phyloP scores from a whole-genome alignment of 106 monocot genomes.

The Dendrobium nobile region DNA sequence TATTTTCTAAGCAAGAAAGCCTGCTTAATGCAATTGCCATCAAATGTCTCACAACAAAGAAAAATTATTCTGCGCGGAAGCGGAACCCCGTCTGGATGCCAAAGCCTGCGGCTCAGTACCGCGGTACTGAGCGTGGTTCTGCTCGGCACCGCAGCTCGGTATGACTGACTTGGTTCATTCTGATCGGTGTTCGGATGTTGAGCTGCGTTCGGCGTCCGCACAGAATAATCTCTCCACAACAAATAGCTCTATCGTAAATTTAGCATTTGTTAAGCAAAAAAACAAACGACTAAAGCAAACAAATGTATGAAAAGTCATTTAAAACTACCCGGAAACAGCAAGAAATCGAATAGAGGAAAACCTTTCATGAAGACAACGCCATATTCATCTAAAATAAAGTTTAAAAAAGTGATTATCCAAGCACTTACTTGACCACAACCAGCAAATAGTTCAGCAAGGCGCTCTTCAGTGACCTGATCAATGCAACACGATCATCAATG shows the following conservation, averaged over 20 bases:
- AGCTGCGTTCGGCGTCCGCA: too few species aligned
- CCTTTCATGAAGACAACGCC: background rate
- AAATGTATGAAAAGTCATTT: background rate
- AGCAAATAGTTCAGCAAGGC: slow-evolving; percentile 72
- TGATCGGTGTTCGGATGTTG: too few species aligned
- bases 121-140: too few species aligned
- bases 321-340: background rate
- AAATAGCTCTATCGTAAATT: background rate
- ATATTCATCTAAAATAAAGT: background rate
- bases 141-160: too few species aligned
- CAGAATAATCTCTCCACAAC: background rate
- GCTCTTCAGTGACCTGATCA: slow-evolving; percentile 79
- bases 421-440: slow-evolving; percentile 71
- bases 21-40: background rate
- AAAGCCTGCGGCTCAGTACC: too few species aligned
- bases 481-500: background rate
- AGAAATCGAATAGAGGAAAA: background rate
- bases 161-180: too few species aligned
- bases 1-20: background rate
- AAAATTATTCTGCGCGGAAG: too few species aligned
- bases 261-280: background rate
- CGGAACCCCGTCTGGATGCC: too few species aligned
- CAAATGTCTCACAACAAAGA: background rate
- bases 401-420: background rate
- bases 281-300: background rate